Evolutionary conservation across 345 rosid species (phyloP), one percentile per base, ranked within the genome.

Genomic region (Salix arbutifolia): DNA sequence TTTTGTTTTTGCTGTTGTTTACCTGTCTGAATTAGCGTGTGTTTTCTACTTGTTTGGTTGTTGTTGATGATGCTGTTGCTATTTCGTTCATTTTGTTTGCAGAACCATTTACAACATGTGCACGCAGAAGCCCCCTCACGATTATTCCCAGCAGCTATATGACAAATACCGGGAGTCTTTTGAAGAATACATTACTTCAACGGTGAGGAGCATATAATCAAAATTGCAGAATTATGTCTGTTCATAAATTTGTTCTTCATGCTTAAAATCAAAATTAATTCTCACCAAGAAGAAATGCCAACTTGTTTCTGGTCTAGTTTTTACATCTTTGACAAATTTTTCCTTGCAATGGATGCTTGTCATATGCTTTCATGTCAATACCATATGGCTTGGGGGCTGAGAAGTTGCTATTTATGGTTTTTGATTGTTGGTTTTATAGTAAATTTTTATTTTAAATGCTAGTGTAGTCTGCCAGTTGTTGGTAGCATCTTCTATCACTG

Each of bases 31-130:
- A 21, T 26, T 28, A n/a, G 18, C 40, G 9, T 4, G 10, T 40
- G 21, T 8, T 76, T 72, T 67, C 5, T 28, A 26, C 17, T 44
- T 72, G 30, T 19, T 18, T 61, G 19, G 38, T 23, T 74, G 31
- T 13, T 71, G 26, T 1, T 38, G 50, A 4, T 69, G 61, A 23
- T 44, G 37, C 2, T 13, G 3, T 14, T 60, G 53, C 4, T 28
- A 9, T 67, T 31, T 53, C 67, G 48, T 61, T 58, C 42, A 37
- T n/a, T 71, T 69, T 62, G 7, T 70, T 11, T 33, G 28, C 46
- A 81, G 84, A 31, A 80, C 82, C 37, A 72, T 86, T 42, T 86
- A 84, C 80, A 75, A 84, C 67, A 81, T 86, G 82, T 82, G 89
- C 81, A 84, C 81, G 0, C 84, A 74, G 74, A 79, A 77, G 75